A percentile compares a stretch with the other conserved stretches of the same genome.
Evolutionary conservation across 2,329 filamentous ascomycete genomes (phyloP).

Genomic region (Pseudogymnoascus sp.): DNA sequence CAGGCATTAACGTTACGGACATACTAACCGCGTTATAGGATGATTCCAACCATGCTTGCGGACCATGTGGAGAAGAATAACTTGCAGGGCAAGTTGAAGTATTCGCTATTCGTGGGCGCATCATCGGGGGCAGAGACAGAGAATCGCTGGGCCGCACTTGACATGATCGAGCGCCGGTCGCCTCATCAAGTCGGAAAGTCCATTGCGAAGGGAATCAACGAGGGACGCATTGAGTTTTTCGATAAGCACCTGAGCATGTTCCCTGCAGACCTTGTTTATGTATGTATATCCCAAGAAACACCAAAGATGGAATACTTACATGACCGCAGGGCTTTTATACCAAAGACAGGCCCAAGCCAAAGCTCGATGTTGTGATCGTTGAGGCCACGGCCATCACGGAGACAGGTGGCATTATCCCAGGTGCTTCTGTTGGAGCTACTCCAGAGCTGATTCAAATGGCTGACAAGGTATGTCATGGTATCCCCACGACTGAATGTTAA

Average conservation of each 20-base stretch:
- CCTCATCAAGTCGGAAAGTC: slow-evolving; percentile 88
- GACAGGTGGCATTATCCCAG: slow-evolving; percentile 80
- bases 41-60: slow-evolving; percentile 73
- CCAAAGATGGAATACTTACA: slow-evolving; percentile 10
- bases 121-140: slow-evolving; percentile 80
- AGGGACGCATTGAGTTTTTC: slow-evolving; percentile 82
- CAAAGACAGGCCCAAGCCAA: slow-evolving; percentile 62
- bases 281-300: neutral
- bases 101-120: slow-evolving; percentile 83
- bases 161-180: slow-evolving; percentile 81
- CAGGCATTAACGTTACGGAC: too few species aligned
- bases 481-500: neutral
- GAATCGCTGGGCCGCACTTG: slow-evolving; percentile 78
- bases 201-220: slow-evolving; percentile 85
- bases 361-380: slow-evolving; percentile 72
- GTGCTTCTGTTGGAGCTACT: slow-evolving; percentile 75
- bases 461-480: slow-evolving; percentile 53
- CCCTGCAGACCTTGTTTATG: slow-evolving; percentile 73
- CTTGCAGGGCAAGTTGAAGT: slow-evolving; percentile 75
- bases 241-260: slow-evolving; percentile 95
- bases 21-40: slow-evolving; percentile 39
- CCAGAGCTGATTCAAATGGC: slow-evolving; percentile 85
- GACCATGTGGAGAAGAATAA: slow-evolving; percentile 84
- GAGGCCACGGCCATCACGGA: slow-evolving; percentile 82
- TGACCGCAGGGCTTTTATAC: slow-evolving; percentile 64